phyloP scores from a whole-genome alignment of 768 basidiomycete genomes.

The Collybia sp. region DNA sequence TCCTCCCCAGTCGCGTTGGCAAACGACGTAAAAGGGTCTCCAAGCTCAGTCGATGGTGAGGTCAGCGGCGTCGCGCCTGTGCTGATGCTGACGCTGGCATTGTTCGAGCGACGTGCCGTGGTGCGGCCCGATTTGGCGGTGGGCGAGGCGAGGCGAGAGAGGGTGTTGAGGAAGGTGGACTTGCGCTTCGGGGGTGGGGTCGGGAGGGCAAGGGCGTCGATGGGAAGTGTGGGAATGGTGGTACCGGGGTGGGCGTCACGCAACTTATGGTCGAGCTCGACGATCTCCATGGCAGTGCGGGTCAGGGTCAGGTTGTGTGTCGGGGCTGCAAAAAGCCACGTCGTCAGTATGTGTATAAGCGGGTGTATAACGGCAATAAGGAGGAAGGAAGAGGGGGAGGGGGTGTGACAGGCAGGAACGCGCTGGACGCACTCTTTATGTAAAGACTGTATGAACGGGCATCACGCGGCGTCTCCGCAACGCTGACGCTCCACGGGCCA shows the following conservation, averaged over 20 bases:
- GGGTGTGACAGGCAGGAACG: constrained; percentile 6
- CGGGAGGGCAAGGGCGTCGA: constrained; percentile 51
- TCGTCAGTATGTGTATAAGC: constrained; percentile 13
- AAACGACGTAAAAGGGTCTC: constrained; percentile 56
- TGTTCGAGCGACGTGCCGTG: constrained; percentile 29
- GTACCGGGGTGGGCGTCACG: constrained; percentile 54
- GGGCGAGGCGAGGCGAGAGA: constrained; percentile 79
- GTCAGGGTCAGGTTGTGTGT: constrained; percentile 88
- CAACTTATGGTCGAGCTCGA: constrained; percentile 81
- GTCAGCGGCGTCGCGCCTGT: constrained; percentile 39
- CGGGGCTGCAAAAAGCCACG: constrained; percentile 50
- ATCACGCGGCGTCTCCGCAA: constrained; percentile 81
- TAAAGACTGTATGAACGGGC: constrained; percentile 74
- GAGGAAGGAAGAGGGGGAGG: constrained; percentile 3
- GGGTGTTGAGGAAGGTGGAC: constrained; percentile 81
- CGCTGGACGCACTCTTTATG: constrained; percentile 74
- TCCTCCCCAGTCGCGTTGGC: constrained; percentile 18
- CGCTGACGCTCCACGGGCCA: constrained; percentile 84
- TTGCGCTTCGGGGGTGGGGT: constrained; percentile 63
- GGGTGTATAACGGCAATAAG: no score
- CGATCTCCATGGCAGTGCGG: constrained; percentile 69
- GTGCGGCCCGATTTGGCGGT: constrained; percentile 45
- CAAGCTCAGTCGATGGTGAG: constrained; percentile 50
- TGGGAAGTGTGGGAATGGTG: constrained; percentile 57
- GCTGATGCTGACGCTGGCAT: constrained; percentile 28